These are phyloP conservation scores for Jaltomata sinuosa DNA, from an alignment of 257 asterid species.

Conservation along the genomic window DNA sequence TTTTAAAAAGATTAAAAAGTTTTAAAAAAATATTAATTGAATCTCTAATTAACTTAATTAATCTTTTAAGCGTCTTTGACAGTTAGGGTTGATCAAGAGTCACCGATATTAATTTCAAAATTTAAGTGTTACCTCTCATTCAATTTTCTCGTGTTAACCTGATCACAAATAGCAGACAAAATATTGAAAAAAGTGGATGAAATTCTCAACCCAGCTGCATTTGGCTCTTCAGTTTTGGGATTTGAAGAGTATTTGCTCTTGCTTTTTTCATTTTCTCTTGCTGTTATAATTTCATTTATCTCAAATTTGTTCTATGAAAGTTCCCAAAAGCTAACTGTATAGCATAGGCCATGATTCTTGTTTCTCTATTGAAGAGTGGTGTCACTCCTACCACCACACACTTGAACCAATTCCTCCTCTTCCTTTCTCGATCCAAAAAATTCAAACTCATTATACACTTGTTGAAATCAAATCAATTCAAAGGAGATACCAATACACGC, in stretches of 20 bases:
- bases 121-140: too few species aligned
- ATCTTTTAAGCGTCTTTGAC: too few species aligned
- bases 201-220: not conserved
- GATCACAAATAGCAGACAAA: not conserved
- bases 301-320: not conserved
- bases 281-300: not conserved
- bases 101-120: too few species aligned
- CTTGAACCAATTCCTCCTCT: slow-evolving; percentile 43
- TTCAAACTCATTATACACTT: slow-evolving; percentile 37
- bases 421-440: slow-evolving; percentile 32
- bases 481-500: slow-evolving; percentile 28
- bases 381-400: slow-evolving; percentile 46
- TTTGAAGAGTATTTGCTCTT: not conserved
- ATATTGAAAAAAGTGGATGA: not conserved
- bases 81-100: too few species aligned
- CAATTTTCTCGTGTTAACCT: too few species aligned
- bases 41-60: too few species aligned
- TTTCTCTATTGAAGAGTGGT: slow-evolving; percentile 52
- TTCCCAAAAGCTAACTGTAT: not conserved
- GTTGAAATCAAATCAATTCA: slow-evolving; percentile 32
- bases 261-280: too few species aligned
- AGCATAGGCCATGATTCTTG: slow-evolving; percentile 3
- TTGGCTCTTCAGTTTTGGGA: not conserved
- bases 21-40: too few species aligned
- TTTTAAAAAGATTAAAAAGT: too few species aligned